Conservation (phyloP, 2,329 filamentous ascomycete species). For the Byssochlamys sp. region DNA sequence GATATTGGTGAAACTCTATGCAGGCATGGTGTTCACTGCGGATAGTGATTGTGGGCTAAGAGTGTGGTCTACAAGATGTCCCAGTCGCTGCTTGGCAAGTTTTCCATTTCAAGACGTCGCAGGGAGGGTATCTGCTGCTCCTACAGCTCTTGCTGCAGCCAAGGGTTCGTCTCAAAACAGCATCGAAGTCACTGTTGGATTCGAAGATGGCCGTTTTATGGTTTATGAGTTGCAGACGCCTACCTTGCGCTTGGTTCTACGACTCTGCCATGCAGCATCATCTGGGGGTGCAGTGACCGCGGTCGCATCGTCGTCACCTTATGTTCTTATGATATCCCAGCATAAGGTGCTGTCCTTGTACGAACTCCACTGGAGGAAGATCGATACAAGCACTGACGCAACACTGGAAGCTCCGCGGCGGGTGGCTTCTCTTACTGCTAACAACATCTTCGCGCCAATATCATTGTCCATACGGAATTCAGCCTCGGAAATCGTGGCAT, state of each 20-base stretch:
- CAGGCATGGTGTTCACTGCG: constrained; percentile 68
- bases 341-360: constrained; percentile 69
- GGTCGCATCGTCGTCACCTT: constrained; percentile 64
- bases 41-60: constrained; percentile 61
- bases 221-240: constrained; percentile 54
- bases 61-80: constrained; percentile 63
- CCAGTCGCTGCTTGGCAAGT: constrained; percentile 50
- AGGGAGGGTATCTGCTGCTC: constrained; percentile 50
- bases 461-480: constrained; percentile 72
- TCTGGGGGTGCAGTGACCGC: constrained; percentile 58
- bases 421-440: constrained; percentile 69
- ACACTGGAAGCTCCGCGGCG: constrained; percentile 44
- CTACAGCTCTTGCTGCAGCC: constrained; percentile 46
- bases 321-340: constrained; percentile 67
- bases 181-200: constrained; percentile 59
- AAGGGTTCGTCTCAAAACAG: constrained; percentile 32
- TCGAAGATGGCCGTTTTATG: constrained; percentile 60
- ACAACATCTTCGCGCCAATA: constrained; percentile 66
- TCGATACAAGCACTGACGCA: constrained; percentile 3
- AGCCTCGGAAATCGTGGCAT: constrained; percentile 58
- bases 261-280: constrained; percentile 53
- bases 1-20: constrained; percentile 65
- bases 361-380: constrained; percentile 39
- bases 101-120: constrained; percentile 17
- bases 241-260: constrained; percentile 35